Base-by-base conservation (phyloP, 441 rosid genomes). In the Monsonia emarginata region DNA sequence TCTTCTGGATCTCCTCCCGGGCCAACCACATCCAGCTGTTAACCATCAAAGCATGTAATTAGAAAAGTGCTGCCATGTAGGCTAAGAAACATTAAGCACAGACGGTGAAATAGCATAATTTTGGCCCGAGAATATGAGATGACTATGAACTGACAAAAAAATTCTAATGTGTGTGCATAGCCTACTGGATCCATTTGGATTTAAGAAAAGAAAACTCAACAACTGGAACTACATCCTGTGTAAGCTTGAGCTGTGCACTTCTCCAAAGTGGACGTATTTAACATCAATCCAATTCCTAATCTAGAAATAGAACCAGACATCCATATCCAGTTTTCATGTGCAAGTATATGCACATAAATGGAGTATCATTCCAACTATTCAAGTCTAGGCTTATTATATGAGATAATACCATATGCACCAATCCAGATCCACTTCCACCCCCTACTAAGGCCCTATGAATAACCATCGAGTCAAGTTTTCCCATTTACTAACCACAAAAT, bases 401-500 rank as follows among this genome's bases (percentile, higher is more conserved):
- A 36, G 3, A 36, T n/a, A n/a, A n/a, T n/a, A 36, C 42, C 7
- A 31, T 8, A 31, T 31, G 34, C 34, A 31, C 34, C 34, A 31
- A 31, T 31, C 34, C 34, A 31, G n/a, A n/a, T n/a, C n/a, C n/a
- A n/a, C n/a, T n/a, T n/a, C n/a, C n/a, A n/a, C n/a, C n/a, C n/a
- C n/a, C n/a, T n/a, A n/a, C n/a, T n/a, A 19, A 61, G n/a, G 14
- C 61, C 30, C 24, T 18, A 34, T 28, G 63, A 63, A 28, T 31
- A 59, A 21, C 44, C 26, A 10, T 40, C 46, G 1, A 40, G 46
- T 40, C 16, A 40, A 40, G 46, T 40, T 40, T n/a, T 48, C 40
- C 13, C 24, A 52, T 40, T 10, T 40, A 66, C 85, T 81, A 72
- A 94, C 99, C 88, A 80, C 90, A 77, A 94, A 91, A 81, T 86